Conservation (phyloP, 306 rosid genomes). For the Quercus dentata region DNA sequence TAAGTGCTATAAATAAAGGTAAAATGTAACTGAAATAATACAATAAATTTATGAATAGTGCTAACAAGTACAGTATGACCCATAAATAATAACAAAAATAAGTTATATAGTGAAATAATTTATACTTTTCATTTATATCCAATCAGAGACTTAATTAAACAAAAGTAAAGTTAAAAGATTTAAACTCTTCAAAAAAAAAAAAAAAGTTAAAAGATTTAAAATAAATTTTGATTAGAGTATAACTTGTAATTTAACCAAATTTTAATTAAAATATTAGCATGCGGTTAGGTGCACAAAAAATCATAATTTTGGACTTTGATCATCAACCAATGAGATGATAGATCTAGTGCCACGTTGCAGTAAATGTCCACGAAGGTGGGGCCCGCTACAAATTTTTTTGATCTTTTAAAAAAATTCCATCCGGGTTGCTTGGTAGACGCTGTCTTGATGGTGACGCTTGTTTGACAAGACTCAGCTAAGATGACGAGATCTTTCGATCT, state of each 20-base stretch:
- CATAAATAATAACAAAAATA: too few species aligned
- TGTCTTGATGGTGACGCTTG: constrained; percentile 17
- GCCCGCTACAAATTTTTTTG: constrained; percentile 9
- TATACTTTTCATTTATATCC: too few species aligned
- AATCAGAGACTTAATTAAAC: too few species aligned
- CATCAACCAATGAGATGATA: background rate
- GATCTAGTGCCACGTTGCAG: constrained; percentile 27
- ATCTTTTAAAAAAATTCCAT: constrained; percentile 5
- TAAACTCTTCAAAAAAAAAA: too few species aligned
- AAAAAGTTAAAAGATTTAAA: too few species aligned
- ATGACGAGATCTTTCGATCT: constrained; percentile 1
- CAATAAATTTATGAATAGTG: too few species aligned
- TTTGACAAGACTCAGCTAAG: background rate
- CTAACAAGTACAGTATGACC: rapidly evolving
- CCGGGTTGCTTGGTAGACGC: constrained; percentile 22
- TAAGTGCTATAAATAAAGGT: too few species aligned
- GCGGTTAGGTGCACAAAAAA: background rate
- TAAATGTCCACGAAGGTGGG: constrained; percentile 21
- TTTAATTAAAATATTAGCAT: background rate
- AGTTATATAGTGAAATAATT: too few species aligned
- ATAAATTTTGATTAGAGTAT: background rate
- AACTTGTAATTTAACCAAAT: too few species aligned
- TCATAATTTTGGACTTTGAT: background rate
- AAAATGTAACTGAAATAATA: too few species aligned
- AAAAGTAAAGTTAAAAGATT: too few species aligned